Percentiles rank a stretch among this genome's conserved stretches.
Conservation (phyloP, 1,284 basidiomycete species). For the Athelia sp. region DNA sequence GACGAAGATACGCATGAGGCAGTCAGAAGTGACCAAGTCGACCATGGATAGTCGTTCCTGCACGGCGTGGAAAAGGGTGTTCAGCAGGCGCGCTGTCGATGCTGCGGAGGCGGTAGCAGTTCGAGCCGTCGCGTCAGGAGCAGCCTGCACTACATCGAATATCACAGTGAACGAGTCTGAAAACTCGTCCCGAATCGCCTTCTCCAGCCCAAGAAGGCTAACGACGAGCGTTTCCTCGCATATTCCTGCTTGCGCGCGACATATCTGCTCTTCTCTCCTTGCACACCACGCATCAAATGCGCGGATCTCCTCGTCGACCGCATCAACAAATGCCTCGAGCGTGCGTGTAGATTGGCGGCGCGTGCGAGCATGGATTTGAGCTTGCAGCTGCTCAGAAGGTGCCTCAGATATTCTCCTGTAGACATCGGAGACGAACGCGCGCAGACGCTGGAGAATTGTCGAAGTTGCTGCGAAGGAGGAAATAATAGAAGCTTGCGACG, state of each 20-base stretch:
- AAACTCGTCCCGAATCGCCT: conserved; percentile 51
- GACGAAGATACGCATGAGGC: conserved; percentile 59
- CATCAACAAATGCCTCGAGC: conserved; percentile 77
- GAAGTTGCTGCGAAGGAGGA: conserved; percentile 48
- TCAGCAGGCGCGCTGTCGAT: conserved; percentile 51
- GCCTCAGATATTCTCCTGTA: conserved; percentile 3
- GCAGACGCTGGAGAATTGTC: conserved; percentile 54
- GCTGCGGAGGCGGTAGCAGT: conserved; percentile 43
- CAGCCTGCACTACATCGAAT: conserved; percentile 36
- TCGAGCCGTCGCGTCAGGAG: conserved; percentile 24
- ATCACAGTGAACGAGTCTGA: conserved; percentile 52
- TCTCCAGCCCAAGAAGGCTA: conserved; percentile 65
- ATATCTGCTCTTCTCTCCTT: conserved; percentile 59
- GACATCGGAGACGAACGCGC: conserved; percentile 53
- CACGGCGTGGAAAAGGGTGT: conserved; percentile 52
- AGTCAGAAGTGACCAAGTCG: conserved; percentile 45
- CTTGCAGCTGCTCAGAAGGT: conserved; percentile 14
- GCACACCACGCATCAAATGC: conserved; percentile 69
- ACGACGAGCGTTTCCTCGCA: conserved; percentile 40
- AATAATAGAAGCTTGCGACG: conserved; percentile 60
- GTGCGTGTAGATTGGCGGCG: conserved; percentile 43
- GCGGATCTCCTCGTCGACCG: conserved; percentile 55
- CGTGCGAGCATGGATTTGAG: conserved; percentile 15
- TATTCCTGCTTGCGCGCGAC: conserved; percentile 43
- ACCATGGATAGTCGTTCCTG: conserved; percentile 53